Percentiles rank a stretch among this genome's conserved stretches.
Conservation (phyloP, 331 rosid genomes). For the Quercus lobata region DNA sequence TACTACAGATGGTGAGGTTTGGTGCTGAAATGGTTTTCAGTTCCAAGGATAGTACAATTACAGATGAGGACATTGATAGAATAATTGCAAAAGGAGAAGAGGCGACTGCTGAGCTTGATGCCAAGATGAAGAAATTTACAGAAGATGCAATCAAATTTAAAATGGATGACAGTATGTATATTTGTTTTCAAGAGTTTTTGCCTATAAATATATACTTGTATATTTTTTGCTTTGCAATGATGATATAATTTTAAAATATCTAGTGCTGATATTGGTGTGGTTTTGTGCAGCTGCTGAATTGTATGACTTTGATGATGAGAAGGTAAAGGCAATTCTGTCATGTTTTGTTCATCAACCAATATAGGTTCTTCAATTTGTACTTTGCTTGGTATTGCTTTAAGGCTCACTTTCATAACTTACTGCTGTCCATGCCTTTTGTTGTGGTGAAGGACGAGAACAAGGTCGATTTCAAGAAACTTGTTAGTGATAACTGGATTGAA, state of each 20-base stretch:
- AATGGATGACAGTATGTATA: slow-evolving; percentile 90
- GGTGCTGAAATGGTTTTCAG: slow-evolving; percentile 99
- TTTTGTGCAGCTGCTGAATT: slow-evolving; percentile 82
- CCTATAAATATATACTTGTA: not conserved
- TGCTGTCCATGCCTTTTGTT: not conserved
- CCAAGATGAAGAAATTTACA: slow-evolving; percentile 97
- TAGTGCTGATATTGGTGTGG: slow-evolving; percentile 19
- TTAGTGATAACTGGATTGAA: slow-evolving; percentile 95
- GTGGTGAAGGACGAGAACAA: slow-evolving; percentile 76
- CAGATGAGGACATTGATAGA: slow-evolving; percentile 97
- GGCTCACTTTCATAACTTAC: not conserved
- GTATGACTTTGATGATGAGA: slow-evolving; percentile 92
- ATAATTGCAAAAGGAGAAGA: slow-evolving; percentile 99
- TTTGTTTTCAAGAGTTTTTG: not conserved
- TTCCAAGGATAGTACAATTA: slow-evolving; percentile 96
- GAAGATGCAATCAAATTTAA: slow-evolving; percentile 99
- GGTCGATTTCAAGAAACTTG: slow-evolving; percentile 93
- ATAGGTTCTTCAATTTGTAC: not conserved
- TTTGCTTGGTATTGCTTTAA: slow-evolving; percentile 4
- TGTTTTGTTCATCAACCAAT: not conserved
- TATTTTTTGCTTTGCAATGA: not conserved
- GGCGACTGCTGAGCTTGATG: slow-evolving; percentile 98
- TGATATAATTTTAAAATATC: not conserved
- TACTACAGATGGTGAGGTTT: slow-evolving; percentile 98
- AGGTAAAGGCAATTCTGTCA: slow-evolving; percentile 43